Evolutionary conservation across 352 stramenopile genomes (phyloP).

Genomic region (Phytopythium mirpurense): DNA sequence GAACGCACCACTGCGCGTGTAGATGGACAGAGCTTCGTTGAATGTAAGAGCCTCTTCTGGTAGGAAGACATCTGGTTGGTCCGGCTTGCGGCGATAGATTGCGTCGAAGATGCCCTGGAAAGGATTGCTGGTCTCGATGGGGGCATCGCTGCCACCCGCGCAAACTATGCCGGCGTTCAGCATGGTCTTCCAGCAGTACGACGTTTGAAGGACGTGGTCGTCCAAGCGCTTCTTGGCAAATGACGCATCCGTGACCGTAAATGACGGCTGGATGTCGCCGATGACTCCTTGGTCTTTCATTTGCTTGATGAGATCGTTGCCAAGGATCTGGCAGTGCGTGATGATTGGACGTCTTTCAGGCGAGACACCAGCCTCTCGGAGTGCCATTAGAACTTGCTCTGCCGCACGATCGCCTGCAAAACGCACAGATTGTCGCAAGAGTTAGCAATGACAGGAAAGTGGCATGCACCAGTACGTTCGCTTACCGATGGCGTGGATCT

Average conservation of each 20-base stretch:
- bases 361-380: conserved; percentile 44
- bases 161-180: conserved; percentile 64
- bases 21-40: conserved; percentile 67
- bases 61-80: conserved; percentile 43
- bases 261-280: conserved; percentile 86
- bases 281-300: conserved; percentile 81
- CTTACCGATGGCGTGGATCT: conserved; percentile 88
- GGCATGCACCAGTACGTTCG: not conserved
- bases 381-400: conserved; percentile 66
- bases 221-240: conserved; percentile 77
- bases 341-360: conserved; percentile 69
- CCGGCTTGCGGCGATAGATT: conserved; percentile 65
- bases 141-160: conserved; percentile 76
- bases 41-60: conserved; percentile 69
- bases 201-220: conserved; percentile 47
- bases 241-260: conserved; percentile 80
- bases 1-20: conserved; percentile 74
- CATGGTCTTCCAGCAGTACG: conserved; percentile 87
- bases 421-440: not conserved
- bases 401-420: conserved; percentile 55
- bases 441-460: not conserved
- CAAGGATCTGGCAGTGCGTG: conserved; percentile 88
- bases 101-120: conserved; percentile 88
- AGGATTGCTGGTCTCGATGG: conserved; percentile 85
- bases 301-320: conserved; percentile 51